A percentile compares a stretch with the other conserved stretches of the same genome.
Evolutionary conservation across 2,329 filamentous ascomycete genomes (phyloP).

Genomic region (Aspergillus proliferans): DNA sequence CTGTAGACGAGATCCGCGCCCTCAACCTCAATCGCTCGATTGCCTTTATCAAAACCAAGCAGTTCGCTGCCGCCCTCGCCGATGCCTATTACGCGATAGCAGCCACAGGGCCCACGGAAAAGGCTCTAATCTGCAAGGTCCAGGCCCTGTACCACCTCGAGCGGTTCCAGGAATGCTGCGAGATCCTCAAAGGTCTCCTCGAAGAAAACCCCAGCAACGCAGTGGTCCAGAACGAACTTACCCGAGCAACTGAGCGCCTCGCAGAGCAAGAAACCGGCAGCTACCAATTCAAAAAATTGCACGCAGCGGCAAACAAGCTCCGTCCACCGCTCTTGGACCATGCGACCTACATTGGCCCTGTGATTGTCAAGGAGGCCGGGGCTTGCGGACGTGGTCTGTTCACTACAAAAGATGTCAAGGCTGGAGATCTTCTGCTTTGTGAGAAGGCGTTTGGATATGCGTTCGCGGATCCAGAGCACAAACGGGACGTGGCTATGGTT

Average conservation of each 20-base stretch:
- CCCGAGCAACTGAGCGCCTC: slow-evolving; percentile 17
- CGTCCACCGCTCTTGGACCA: slow-evolving; percentile 42
- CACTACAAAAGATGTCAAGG: slow-evolving; percentile 41
- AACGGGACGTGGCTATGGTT: slow-evolving; percentile 22
- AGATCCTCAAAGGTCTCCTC: slow-evolving; percentile 29
- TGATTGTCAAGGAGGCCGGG: slow-evolving; percentile 36
- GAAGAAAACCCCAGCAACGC: slow-evolving; percentile 31
- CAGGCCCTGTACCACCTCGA: slow-evolving; percentile 42
- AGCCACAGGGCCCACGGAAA: slow-evolving; percentile 29
- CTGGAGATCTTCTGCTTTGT: slow-evolving; percentile 49
- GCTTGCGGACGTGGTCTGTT: slow-evolving; percentile 48
- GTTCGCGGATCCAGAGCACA: slow-evolving; percentile 5
- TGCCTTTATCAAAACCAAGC: slow-evolving; percentile 23
- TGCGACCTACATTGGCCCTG: slow-evolving; percentile 41
- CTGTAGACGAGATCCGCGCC: slow-evolving; percentile 29
- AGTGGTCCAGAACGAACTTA: slow-evolving; percentile 22
- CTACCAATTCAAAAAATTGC: slow-evolving; percentile 21
- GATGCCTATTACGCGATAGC: slow-evolving; percentile 20
- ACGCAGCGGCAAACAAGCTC: slow-evolving; percentile 24
- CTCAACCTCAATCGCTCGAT: slow-evolving; percentile 33
- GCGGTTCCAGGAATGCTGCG: slow-evolving; percentile 32
- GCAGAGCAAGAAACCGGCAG: slow-evolving; percentile 13
- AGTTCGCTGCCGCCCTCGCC: slow-evolving; percentile 30
- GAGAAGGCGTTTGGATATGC: slow-evolving; percentile 50
- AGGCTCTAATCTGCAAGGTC: slow-evolving; percentile 41